Evolutionary conservation across 345 rosid species (phyloP), one percentile per base, ranked within the genome.

Genomic region (Capsella bursapastoris): DNA sequence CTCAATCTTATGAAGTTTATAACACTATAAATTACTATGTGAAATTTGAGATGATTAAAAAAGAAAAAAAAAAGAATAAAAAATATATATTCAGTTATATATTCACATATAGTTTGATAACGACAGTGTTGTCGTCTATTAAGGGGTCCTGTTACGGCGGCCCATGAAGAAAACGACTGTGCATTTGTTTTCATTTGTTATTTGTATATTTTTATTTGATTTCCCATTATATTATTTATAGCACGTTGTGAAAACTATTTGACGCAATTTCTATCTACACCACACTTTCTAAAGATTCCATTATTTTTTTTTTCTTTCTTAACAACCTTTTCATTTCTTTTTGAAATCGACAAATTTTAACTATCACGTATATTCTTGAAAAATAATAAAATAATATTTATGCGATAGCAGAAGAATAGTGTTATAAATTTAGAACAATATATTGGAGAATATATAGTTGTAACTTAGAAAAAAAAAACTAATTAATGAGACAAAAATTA

Each of bases 181-280:
- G 22, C 61, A 56, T 47, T 73, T 56, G 64, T 47, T 44, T 55
- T 64, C 4, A 62, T 41, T 22, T 22, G 25, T 22, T 52, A 34
- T 41, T 41, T 48, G 34, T 64, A 45, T 64, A 10, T 72, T 43
- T 22, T 32, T 44, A 32, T 43, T 13, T 47, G 11, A 34, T 63
- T 29, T 22, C 25, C 10, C 40, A 12, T 50, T 14, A 49, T 49
- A 13, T 74, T 38, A 13, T 74, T 66, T 74, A 49, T 74, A 38
- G 55, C 78, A 74, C 78, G 78, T 67, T 58, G 61, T 49, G 29
- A 18, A 55, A 40, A 59, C 67, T 66, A 58, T 66, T 67, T 15
- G 41, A 72, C 41, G 9, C 78, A 57, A 38, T 22, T 22, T 44
- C 61, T 67, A 67, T 58, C 73, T 58, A 49, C 78, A 38, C 52